Conservation (phyloP, 164 flowering plant genomes). For the Aristolochia californica region DNA sequence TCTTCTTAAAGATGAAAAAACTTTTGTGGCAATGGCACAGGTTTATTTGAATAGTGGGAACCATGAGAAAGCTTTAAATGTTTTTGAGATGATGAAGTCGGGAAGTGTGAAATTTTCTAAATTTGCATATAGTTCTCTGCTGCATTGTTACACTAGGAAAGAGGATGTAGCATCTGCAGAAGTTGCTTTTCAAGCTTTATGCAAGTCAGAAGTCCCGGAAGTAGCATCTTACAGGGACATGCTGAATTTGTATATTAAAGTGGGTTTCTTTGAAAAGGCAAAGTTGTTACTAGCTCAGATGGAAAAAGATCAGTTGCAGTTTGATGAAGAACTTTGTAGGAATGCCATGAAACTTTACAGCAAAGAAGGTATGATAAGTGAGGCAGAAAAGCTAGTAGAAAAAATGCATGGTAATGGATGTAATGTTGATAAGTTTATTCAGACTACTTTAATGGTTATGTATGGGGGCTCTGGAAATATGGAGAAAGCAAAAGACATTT, state of each 20-base stretch:
- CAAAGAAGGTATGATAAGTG: conserved; percentile 56
- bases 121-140: conserved; percentile 49
- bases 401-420: conserved; percentile 25
- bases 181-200: conserved; percentile 50
- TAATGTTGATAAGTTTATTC: conserved; percentile 26
- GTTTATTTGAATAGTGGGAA: conserved; percentile 59
- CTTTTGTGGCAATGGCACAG: conserved; percentile 84
- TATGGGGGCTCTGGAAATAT: conserved; percentile 18
- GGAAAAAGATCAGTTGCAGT: conserved; percentile 40
- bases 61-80: conserved; percentile 42
- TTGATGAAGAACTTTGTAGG: conserved; percentile 61
- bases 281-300: conserved; percentile 42
- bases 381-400: conserved; percentile 43
- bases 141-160: conserved; percentile 57
- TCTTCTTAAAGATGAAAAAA: conserved; percentile 62
- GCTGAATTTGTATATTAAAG: conserved; percentile 55
- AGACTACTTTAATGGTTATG: conserved; percentile 31
- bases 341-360: conserved; percentile 50
- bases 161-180: conserved; percentile 65
- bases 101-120: conserved; percentile 57
- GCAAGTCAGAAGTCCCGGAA: conserved; percentile 60
- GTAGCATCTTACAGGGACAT: conserved; percentile 50
- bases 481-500: conserved; percentile 16
- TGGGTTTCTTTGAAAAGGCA: conserved; percentile 51
- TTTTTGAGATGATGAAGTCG: conserved; percentile 58